Evolutionary conservation across 108 stramenopile species (phyloP).

Genomic region (Seminavis robusta): DNA sequence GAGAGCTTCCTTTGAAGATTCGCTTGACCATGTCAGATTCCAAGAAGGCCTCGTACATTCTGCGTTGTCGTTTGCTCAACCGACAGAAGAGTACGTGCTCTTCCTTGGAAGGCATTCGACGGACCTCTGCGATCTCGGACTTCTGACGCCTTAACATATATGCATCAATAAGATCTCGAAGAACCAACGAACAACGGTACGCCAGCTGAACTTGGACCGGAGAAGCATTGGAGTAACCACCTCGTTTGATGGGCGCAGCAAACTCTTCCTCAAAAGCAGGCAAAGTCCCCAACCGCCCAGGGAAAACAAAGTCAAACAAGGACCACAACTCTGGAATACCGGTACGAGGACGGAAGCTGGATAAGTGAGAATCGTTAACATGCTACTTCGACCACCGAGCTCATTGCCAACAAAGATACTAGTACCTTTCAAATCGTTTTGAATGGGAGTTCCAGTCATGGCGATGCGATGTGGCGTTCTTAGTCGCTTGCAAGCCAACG

Average conservation of each 20-base stretch:
- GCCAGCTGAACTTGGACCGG: constrained; percentile 87
- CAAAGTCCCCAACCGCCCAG: constrained; percentile 93
- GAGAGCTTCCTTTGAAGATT: constrained; percentile 55
- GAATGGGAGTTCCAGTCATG: constrained; percentile 89
- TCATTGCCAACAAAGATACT: too few relatives aligned
- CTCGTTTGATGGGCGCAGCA: constrained; percentile 88
- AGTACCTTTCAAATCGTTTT: constrained; percentile 93
- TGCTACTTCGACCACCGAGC: too few relatives aligned
- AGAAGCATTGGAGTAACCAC: constrained; percentile 91
- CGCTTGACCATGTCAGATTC: constrained; percentile 61
- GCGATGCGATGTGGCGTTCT: constrained; percentile 82
- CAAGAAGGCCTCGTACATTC: constrained; percentile 65
- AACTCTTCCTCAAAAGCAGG: constrained; percentile 95
- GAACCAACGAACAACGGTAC: constrained; percentile 86
- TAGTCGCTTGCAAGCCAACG: constrained; percentile 92
- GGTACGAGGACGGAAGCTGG: too few relatives aligned
- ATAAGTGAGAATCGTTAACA: too few relatives aligned
- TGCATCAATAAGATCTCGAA: constrained; percentile 91
- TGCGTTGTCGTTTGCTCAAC: constrained; percentile 72
- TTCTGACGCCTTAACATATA: constrained; percentile 90
- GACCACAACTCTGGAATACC: constrained; percentile 94
- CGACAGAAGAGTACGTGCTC: constrained; percentile 96
- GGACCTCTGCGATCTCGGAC: constrained; percentile 76
- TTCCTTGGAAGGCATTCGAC: constrained; percentile 87
- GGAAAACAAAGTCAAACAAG: constrained; percentile 95